Evolutionary conservation across 2,329 filamentous ascomycete genomes (phyloP).

Genomic region (Phaeosphaeriaceae sp.): DNA sequence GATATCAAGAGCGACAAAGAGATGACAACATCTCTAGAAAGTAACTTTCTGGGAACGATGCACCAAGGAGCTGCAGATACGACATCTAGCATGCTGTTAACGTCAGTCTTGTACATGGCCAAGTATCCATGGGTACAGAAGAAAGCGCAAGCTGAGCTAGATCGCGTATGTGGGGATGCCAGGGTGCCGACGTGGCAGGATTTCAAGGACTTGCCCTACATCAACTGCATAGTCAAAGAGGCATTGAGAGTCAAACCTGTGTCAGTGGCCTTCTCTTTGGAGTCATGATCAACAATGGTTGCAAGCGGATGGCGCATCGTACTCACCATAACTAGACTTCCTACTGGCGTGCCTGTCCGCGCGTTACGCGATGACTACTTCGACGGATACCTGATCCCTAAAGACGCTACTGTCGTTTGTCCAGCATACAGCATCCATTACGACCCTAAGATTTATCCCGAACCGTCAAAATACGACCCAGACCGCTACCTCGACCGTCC

Average conservation of each 20-base stretch:
- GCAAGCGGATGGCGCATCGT: not conserved
- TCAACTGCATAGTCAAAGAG: conserved; percentile 32
- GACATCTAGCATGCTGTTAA: not conserved
- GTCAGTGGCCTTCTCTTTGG: not conserved
- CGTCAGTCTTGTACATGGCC: not conserved
- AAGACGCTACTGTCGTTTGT: conserved; percentile 37
- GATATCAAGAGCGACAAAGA: not conserved
- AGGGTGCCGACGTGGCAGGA: conserved; percentile 8
- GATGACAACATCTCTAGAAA: not conserved
- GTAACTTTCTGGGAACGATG: not conserved
- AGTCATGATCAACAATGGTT: not conserved
- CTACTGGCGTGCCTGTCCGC: conserved; percentile 9
- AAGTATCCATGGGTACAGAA: conserved; percentile 1
- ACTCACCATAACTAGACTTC: not conserved
- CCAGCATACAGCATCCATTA: conserved; percentile 40
- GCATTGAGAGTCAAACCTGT: conserved; percentile 20
- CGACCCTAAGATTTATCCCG: conserved; percentile 14
- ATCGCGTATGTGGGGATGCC: not conserved
- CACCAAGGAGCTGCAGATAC: not conserved
- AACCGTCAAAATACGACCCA: conserved; percentile 26
- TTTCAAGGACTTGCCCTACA: conserved; percentile 23
- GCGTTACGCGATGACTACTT: conserved; percentile 5
- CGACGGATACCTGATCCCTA: conserved; percentile 33
- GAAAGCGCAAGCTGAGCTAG: conserved; percentile 1
- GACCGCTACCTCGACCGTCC: conserved; percentile 23